Evolutionary conservation across 164 flowering plant genomes (phyloP).

Genomic region (Macadamia tetraphylla): DNA sequence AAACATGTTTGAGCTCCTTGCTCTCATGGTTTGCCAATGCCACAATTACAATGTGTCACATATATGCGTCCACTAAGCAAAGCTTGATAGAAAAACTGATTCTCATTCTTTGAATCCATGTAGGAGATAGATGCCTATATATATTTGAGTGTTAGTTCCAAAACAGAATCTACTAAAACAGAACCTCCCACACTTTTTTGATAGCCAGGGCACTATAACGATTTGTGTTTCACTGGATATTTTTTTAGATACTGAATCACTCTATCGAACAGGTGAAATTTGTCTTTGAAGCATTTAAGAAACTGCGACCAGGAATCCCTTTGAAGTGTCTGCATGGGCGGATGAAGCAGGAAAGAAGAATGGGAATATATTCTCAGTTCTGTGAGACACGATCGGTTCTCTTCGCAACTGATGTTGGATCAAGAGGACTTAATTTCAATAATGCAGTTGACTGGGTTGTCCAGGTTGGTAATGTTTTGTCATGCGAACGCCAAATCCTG

Average conservation of each 20-base stretch:
- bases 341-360: conserved; percentile 71
- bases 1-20: too few relatives aligned
- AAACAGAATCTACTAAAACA: too few relatives aligned
- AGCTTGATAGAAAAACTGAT: too few relatives aligned
- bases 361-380: conserved; percentile 65
- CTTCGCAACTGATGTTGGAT: conserved; percentile 81
- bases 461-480: conserved; percentile 43
- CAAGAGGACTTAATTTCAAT: conserved; percentile 94
- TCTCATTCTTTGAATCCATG: too few relatives aligned
- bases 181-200: too few relatives aligned
- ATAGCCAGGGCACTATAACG: too few relatives aligned
- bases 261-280: conserved; percentile 56
- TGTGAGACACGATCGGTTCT: conserved; percentile 68
- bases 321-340: conserved; percentile 87
- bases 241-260: not conserved
- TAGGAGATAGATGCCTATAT: too few relatives aligned
- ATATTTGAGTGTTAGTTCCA: too few relatives aligned
- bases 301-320: conserved; percentile 89
- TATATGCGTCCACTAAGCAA: too few relatives aligned
- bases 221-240: not conserved
- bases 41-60: too few relatives aligned
- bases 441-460: conserved; percentile 97
- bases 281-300: conserved; percentile 85
- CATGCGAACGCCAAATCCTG: too few relatives aligned
- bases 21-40: too few relatives aligned